Percentiles rank a stretch among this genome's conserved stretches.
Conservation (phyloP, 495 filamentous ascomycete genomes). For the Aspergillus saccharolyticus region DNA sequence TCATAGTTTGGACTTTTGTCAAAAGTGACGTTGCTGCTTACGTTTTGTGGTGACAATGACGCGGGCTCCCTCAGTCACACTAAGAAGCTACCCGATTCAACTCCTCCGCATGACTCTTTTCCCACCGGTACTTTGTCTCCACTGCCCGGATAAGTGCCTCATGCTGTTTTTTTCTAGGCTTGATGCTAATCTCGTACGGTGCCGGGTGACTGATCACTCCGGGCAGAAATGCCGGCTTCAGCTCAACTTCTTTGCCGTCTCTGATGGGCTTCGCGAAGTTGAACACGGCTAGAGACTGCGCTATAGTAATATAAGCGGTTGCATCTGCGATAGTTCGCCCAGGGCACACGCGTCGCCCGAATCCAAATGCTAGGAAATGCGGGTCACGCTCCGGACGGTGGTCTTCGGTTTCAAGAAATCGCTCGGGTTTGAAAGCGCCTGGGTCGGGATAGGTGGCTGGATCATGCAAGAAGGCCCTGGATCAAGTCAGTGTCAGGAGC, state of each 20-base stretch:
- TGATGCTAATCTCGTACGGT: constrained; percentile 26
- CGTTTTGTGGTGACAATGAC: neutral
- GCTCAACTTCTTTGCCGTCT: constrained; percentile 27
- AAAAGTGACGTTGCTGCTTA: neutral
- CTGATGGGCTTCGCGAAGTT: constrained; percentile 30
- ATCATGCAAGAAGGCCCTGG: constrained; percentile 33
- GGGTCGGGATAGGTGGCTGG: constrained; percentile 26
- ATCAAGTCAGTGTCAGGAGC: neutral
- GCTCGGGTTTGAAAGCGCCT: constrained; percentile 32
- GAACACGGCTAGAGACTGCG: constrained; percentile 36
- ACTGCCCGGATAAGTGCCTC: constrained; percentile 28
- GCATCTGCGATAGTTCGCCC: constrained; percentile 34
- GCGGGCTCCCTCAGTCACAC: neutral
- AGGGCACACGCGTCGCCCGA: constrained; percentile 37
- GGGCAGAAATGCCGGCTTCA: constrained; percentile 23
- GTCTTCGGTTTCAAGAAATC: constrained; percentile 21
- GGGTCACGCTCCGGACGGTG: constrained; percentile 33
- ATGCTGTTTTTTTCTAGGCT: constrained; percentile 23
- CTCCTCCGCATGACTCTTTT: constrained; percentile 31
- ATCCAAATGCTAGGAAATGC: constrained; percentile 30
- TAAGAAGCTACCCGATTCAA: neutral
- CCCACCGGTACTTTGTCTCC: constrained; percentile 39
- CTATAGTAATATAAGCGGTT: constrained; percentile 29
- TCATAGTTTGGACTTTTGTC: neutral
- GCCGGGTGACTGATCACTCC: constrained; percentile 35